Percentiles rank a stretch among this genome's conserved stretches.
phyloP scores from a whole-genome alignment of 805 yeast genomes.

The Metschnikowia peoriensis region DNA sequence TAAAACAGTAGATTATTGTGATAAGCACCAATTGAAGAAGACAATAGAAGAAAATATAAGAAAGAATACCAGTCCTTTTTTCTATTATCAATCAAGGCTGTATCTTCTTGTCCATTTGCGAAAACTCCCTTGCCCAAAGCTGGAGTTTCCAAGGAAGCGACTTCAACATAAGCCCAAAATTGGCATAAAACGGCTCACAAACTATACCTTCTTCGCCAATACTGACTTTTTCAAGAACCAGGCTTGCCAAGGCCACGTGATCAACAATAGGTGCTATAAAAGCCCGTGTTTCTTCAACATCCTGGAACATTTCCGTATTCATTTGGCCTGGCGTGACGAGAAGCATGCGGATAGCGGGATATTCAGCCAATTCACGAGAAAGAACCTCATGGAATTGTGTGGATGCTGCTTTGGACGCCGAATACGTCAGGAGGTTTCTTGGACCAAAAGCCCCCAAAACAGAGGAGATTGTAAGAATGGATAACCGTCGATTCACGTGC shows the following conservation, averaged over 20 bases:
- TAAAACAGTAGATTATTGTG: too few species aligned
- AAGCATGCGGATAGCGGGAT: conserved; percentile 29
- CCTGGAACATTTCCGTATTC: conserved; percentile 47
- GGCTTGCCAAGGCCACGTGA: conserved; percentile 33
- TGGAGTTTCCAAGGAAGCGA: conserved; percentile 42
- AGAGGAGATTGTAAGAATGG: conserved; percentile 45
- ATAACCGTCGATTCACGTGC: conserved; percentile 19
- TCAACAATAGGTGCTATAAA: conserved; percentile 51
- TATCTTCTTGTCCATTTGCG: conserved; percentile 39
- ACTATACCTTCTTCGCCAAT: conserved; percentile 43
- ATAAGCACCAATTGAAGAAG: too few species aligned
- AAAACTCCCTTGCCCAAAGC: conserved; percentile 31
- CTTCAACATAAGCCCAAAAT: conserved; percentile 42
- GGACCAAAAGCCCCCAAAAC: conserved; percentile 52
- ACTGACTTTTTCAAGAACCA: conserved; percentile 31
- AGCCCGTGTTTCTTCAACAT: conserved; percentile 37
- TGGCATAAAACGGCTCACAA: conserved; percentile 47
- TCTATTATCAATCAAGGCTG: neutral
- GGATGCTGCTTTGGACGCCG: conserved; percentile 49
- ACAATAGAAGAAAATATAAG: too few species aligned
- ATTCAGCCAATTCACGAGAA: conserved; percentile 32
- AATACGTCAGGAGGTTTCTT: conserved; percentile 43
- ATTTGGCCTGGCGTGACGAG: conserved; percentile 53
- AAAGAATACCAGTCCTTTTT: too few species aligned
- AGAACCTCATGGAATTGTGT: conserved; percentile 46